phyloP scores from a whole-genome alignment of 805 yeast species.

The Wickerhamomyces chaumierensis region DNA sequence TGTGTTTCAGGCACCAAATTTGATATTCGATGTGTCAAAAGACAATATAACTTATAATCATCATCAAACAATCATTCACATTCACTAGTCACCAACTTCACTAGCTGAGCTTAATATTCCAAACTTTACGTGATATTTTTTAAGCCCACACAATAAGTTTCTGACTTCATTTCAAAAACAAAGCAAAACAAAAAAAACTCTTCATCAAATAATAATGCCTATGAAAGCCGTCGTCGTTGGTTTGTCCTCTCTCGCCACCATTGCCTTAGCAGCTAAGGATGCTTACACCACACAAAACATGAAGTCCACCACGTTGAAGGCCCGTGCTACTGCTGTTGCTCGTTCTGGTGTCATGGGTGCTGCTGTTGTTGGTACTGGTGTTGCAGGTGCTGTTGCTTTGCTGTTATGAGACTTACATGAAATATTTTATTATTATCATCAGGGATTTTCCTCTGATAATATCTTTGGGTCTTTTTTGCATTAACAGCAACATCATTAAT shows the following conservation, averaged over 20 bases:
- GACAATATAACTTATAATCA: no score
- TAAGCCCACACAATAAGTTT: background rate
- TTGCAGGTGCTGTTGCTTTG: background rate
- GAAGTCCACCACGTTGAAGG: background rate
- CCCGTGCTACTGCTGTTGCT: background rate
- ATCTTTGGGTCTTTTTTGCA: no score
- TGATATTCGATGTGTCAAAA: no score
- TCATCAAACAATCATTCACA: no score
- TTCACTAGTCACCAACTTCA: no score
- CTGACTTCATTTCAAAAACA: no score
- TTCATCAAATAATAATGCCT: background rate
- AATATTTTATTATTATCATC: no score
- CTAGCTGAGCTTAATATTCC: no score
- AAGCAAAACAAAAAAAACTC: background rate
- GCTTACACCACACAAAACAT: background rate
- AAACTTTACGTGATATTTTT: background rate
- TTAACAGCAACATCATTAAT: no score
- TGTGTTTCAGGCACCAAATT: no score
- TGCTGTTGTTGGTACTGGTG: background rate
- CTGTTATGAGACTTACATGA: background rate
- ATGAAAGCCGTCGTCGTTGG: background rate
- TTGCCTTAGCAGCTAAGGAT: background rate
- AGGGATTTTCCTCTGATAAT: no score
- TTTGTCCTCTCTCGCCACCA: background rate
- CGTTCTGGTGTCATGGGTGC: background rate